These are phyloP conservation scores for Aspergillus pseudoviridinutans DNA, from an alignment of 2,329 filamentous ascomycete species.

Conservation along the genomic window DNA sequence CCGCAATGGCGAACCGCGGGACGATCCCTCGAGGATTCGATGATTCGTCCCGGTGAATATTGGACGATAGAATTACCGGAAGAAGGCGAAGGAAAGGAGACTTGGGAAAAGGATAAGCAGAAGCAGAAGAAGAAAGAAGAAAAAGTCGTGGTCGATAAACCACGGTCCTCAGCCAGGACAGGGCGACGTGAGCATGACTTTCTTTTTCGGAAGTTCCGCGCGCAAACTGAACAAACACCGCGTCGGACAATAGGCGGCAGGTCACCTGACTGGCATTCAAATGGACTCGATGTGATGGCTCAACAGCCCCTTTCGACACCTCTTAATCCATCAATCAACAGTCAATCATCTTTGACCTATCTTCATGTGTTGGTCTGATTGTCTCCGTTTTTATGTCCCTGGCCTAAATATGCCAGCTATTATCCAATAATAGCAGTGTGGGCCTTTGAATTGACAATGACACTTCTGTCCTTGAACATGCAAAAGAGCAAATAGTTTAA, in stretches of 20 bases:
- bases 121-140: background rate
- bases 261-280: background rate
- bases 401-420: background rate
- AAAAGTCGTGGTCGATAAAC: background rate
- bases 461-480: background rate
- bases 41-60: background rate
- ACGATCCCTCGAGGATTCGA: background rate
- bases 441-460: background rate
- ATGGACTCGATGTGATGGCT: background rate
- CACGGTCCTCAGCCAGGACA: background rate
- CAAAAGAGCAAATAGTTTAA: background rate
- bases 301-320: background rate
- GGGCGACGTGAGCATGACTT: conserved; percentile 13
- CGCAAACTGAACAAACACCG: conserved; percentile 17
- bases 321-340: background rate
- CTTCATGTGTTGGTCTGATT: background rate
- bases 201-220: conserved; percentile 7
- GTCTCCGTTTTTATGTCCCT: background rate
- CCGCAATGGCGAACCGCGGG: background rate
- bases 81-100: background rate
- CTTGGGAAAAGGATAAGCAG: conserved; percentile 1
- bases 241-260: background rate
- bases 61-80: background rate
- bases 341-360: background rate
- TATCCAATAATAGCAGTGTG: background rate